These are phyloP conservation scores for Phytophthora sp. DNA, from an alignment of 352 stramenopile genomes.

Conservation along the genomic window DNA sequence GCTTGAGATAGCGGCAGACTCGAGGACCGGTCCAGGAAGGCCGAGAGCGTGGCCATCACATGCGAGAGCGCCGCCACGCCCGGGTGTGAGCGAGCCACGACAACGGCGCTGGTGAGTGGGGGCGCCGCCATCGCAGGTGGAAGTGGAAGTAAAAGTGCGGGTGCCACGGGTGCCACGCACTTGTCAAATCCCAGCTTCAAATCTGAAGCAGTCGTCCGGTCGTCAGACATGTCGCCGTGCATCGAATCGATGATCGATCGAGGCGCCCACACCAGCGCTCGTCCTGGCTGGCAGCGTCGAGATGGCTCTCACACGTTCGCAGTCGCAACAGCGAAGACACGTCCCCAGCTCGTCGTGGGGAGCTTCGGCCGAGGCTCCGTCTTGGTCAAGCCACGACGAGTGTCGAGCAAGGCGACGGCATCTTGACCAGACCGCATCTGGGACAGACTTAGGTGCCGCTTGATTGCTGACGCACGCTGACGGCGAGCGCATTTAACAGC, in stretches of 20 bases:
- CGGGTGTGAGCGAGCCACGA: conserved; percentile 22
- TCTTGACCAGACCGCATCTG: no score
- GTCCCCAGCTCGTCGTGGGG: no score
- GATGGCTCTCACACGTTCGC: no score
- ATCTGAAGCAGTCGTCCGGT: conserved; percentile 29
- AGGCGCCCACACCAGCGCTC: no score
- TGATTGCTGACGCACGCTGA: conserved; percentile 2
- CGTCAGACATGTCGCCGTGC: conserved; percentile 17
- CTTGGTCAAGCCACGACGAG: neutral
- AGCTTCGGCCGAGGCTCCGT: no score
- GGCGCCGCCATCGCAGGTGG: conserved; percentile 15
- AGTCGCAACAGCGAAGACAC: neutral
- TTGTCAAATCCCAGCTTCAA: conserved; percentile 20
- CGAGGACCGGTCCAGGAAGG: conserved; percentile 26
- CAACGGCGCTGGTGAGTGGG: conserved; percentile 18
- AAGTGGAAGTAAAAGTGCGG: neutral
- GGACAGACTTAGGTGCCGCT: neutral
- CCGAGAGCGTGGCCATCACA: conserved; percentile 18
- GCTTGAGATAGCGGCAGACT: conserved; percentile 27
- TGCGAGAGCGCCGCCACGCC: conserved; percentile 27
- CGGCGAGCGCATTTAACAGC: conserved; percentile 10
- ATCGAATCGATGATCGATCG: no score
- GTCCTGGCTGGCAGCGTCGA: no score
- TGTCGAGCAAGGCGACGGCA: neutral
- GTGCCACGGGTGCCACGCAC: conserved; percentile 15